Evolutionary conservation across 805 yeast genomes (phyloP).

Genomic region (Saturnispora sekii): DNA sequence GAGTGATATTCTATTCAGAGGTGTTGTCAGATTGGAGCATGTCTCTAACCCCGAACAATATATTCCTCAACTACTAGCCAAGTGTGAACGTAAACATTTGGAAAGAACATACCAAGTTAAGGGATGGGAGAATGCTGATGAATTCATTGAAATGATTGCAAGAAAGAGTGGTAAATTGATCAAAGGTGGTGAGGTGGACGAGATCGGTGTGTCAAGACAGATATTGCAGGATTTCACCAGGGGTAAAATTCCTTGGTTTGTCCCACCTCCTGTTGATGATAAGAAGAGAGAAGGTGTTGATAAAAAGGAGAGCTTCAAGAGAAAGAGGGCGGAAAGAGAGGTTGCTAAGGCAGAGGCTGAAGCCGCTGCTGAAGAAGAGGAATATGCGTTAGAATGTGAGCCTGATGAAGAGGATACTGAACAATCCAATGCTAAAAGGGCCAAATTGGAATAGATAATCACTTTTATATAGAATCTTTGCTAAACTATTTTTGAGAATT

Average conservation of each 20-base stretch:
- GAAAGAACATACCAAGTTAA: constrained; percentile 92
- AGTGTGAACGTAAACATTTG: constrained; percentile 81
- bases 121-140: constrained; percentile 76
- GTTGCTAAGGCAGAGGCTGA: constrained; percentile 22
- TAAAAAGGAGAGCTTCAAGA: constrained; percentile 42
- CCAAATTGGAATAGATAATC: too few species aligned
- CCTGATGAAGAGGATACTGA: constrained; percentile 19
- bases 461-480: too few species aligned
- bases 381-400: constrained; percentile 20
- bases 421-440: background rate
- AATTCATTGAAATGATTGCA: constrained; percentile 84
- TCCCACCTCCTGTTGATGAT: constrained; percentile 77
- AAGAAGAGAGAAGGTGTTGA: constrained; percentile 50
- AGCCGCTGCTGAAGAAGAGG: constrained; percentile 14
- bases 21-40: constrained; percentile 98
- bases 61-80: constrained; percentile 74
- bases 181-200: constrained; percentile 98
- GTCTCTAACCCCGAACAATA: constrained; percentile 93
- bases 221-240: constrained; percentile 91
- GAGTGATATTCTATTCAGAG: constrained; percentile 87
- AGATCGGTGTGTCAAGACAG: constrained; percentile 81
- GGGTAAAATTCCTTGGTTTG: constrained; percentile 98
- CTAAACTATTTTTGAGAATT: background rate
- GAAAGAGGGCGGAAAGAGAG: constrained; percentile 44
- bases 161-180: constrained; percentile 86